Evolutionary conservation across 139 green algal genomes (phyloP), one percentile per base, ranked within the genome.

Genomic region (Gonium pectorale): DNA sequence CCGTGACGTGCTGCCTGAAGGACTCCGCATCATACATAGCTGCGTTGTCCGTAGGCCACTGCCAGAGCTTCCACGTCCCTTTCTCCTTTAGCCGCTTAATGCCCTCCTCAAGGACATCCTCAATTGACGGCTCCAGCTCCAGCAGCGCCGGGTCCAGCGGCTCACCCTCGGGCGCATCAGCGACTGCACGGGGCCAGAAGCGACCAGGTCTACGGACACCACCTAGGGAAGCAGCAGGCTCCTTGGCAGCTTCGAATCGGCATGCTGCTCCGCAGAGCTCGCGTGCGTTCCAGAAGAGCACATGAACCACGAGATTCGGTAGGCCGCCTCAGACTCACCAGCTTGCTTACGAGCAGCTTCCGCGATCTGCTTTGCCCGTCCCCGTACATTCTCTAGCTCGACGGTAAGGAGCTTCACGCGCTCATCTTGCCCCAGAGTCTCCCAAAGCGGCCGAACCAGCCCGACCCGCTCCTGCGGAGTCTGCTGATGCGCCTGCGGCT

Each of bases 31-130:
- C 90, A 6, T 75, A 90, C 41, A 97, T 93, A 49, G 93, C 89
- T 24, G 80, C 46, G 6, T 81, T 81, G 35, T 88, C 88, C 35
- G 88, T 35, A 1, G 82, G 70, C 86, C 89, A 90, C 26, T 69
- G 81, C 89, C 89, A 92, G 37, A 92, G 78, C 78, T 92, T 92
- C 89, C 89, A 92, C 2, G 82, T 90, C 56, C 71, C 64, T 4
- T 75, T 73, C 0, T 86, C 86, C 40, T 81, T 38, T 44, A 90
- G 86, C 4, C 95, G 92, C 8, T 79, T 67, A 5, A 96, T 60
- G 29, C 94, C 95, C 79, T 93, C 88, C 35, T 94, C 90, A 40
- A 97, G 85, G 31, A 97, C 69, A 67, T 96, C 91, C n/a, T 94
- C 92, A 46, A 96, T 67, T 1, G 86, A 82, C 0, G 86, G 73